Evolutionary conservation across 495 filamentous ascomycete species (phyloP), one percentile per base, ranked within the genome.

Genomic region (Penicillium pancosmium): DNA sequence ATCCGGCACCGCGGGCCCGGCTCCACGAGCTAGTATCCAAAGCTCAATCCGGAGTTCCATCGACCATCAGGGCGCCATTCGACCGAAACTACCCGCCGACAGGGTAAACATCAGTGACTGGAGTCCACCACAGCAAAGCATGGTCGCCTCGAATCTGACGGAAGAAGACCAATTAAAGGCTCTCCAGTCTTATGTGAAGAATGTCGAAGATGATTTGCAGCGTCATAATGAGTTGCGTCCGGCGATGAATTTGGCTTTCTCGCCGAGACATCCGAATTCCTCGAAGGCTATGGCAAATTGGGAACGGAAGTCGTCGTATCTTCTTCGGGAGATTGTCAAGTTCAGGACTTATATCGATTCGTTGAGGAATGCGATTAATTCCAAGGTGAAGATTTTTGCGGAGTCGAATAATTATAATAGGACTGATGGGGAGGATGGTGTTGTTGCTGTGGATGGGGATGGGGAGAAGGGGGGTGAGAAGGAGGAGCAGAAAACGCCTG

Each of bases 251-350:
- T 78, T 95, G 52, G 92, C 94, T 19, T 98, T 95, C 70, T 91
- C 92, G 19, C 91, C 92, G 1, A 85, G 93, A 23, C 88, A 93
- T 55, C 84, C 86, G 19, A 99, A 98, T 69, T 79, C 85, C 21
- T 74, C 74, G 49, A 93, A 90, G 73, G 91, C 93, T 2, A 87
- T 97, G 88, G 80, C 87, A 5, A 99, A 99, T 70, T 99, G 95
- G 95, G 92, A 99, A 78, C 84, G 88, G 55, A 97, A 97, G 75
- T 93, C 90, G 38, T 87, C 88, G 33, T 96, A 98, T 70, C 75
- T 99, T 41, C 78, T 98, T 19, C 81, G 88, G n/a, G 94, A 99
- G 75, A 97, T 93, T 68, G 90, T 97, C 64, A 99, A 98, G 68
- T 98, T 96, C 73, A 79, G 87, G 50, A 98, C 92, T 0, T 99